Percentiles rank a stretch among this genome's conserved stretches.
Evolutionary conservation across 2,329 filamentous ascomycete species (phyloP).

Genomic region (Clonostachys sp.): DNA sequence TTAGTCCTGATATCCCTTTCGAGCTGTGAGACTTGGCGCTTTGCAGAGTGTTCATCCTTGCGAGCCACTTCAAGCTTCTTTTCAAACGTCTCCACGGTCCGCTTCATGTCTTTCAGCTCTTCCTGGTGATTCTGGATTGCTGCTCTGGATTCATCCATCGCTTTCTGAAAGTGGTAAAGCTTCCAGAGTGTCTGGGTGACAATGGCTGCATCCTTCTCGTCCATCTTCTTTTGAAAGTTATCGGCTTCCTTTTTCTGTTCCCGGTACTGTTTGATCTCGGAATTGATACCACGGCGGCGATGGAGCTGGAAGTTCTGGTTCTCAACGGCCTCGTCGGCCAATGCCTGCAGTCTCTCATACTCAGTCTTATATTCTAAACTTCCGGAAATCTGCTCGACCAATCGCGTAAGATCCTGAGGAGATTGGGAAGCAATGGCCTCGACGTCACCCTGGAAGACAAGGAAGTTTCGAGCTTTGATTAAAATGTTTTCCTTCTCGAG

Average conservation of each 20-base stretch:
- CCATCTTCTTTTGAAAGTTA: constrained; percentile 84
- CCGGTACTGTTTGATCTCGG: constrained; percentile 95
- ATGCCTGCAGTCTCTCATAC: constrained; percentile 84
- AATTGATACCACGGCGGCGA: constrained; percentile 88
- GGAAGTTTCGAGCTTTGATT: constrained; percentile 95
- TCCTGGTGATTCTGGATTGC: constrained; percentile 93
- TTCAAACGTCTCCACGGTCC: constrained; percentile 83
- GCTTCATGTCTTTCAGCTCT: constrained; percentile 86
- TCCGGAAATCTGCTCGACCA: constrained; percentile 97
- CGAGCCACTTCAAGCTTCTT: constrained; percentile 75
- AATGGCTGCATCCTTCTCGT: constrained; percentile 85
- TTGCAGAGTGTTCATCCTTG: constrained; percentile 74
- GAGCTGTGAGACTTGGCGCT: constrained; percentile 72
- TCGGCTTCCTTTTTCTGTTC: constrained; percentile 96
- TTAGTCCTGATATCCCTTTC: constrained; percentile 82
- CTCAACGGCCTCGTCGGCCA: constrained; percentile 82
- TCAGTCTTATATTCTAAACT: constrained; percentile 92
- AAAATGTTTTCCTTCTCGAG: constrained; percentile 93
- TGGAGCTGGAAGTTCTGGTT: constrained; percentile 86
- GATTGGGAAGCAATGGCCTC: constrained; percentile 95
- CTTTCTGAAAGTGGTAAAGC: constrained; percentile 87
- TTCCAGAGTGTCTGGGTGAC: constrained; percentile 96
- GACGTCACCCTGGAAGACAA: constrained; percentile 97
- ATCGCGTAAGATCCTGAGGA: constrained; percentile 83
- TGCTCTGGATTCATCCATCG: constrained; percentile 86